Evolutionary conservation across 2,329 filamentous ascomycete species (phyloP).

Genomic region (Curvularia sp.): DNA sequence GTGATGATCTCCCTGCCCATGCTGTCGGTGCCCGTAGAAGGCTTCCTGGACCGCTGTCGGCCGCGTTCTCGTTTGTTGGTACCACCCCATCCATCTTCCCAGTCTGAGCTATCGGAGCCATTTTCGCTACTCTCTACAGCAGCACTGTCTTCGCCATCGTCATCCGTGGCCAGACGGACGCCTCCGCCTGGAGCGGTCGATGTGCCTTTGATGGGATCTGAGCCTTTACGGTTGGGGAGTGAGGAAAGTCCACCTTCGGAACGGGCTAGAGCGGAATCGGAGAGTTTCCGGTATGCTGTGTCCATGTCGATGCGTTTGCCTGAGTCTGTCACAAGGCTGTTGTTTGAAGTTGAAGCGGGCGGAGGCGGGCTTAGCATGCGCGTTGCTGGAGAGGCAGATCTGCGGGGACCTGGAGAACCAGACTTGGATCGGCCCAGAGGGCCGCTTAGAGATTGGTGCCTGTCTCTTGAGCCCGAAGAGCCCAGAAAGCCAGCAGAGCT

Average conservation of each 20-base stretch:
- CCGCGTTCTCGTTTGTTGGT: constrained; percentile 50
- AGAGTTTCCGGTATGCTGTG: constrained; percentile 73
- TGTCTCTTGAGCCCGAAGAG: constrained; percentile 37
- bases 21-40: constrained; percentile 46
- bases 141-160: constrained; percentile 61
- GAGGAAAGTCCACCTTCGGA: constrained; percentile 69
- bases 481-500: constrained; percentile 33
- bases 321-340: constrained; percentile 64
- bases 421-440: constrained; percentile 49
- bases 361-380: constrained; percentile 58
- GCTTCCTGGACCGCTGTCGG: constrained; percentile 47
- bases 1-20: constrained; percentile 50
- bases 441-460: constrained; percentile 52
- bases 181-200: constrained; percentile 57
- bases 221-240: constrained; percentile 61
- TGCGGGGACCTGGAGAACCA: constrained; percentile 49
- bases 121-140: constrained; percentile 74
- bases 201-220: constrained; percentile 50
- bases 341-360: constrained; percentile 50
- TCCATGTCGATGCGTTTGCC: constrained; percentile 71
- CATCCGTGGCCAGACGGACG: constrained; percentile 62
- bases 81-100: constrained; percentile 64
- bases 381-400: constrained; percentile 50
- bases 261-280: constrained; percentile 72
- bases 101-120: constrained; percentile 62